These are phyloP conservation scores for Candida broadrunensis DNA, from an alignment of 805 yeast genomes.

Conservation along the genomic window DNA sequence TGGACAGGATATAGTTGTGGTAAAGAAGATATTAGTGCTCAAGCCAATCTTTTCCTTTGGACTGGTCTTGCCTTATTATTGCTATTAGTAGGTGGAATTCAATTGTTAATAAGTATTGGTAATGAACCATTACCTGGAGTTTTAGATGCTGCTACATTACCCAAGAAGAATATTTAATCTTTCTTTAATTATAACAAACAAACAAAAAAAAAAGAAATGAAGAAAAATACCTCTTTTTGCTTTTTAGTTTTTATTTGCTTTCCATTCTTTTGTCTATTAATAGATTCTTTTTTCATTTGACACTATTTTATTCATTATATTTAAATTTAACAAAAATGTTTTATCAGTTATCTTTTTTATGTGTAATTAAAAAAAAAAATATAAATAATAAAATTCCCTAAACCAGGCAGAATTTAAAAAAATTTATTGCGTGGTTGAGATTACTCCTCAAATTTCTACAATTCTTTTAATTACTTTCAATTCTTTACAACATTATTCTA, in stretches of 20 bases:
- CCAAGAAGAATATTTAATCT: slow-evolving; percentile 26
- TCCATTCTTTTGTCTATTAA: neutral
- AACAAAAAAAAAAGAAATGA: neutral
- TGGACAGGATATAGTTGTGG: slow-evolving; percentile 63
- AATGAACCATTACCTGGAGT: slow-evolving; percentile 67
- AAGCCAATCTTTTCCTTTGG: slow-evolving; percentile 71
- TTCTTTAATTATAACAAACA: too few relatives aligned
- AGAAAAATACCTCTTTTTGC: neutral
- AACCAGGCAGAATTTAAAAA: too few relatives aligned
- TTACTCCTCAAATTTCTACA: too few relatives aligned
- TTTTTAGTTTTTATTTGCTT: neutral
- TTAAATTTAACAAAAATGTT: too few relatives aligned
- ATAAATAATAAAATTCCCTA: too few relatives aligned
- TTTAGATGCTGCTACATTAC: slow-evolving; percentile 54
- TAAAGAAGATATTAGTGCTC: slow-evolving; percentile 64
- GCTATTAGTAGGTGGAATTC: slow-evolving; percentile 49
- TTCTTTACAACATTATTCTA: too few relatives aligned
- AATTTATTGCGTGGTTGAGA: too few relatives aligned
- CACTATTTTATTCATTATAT: too few relatives aligned
- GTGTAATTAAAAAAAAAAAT: too few relatives aligned
- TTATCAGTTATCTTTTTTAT: too few relatives aligned
- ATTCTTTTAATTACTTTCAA: too few relatives aligned
- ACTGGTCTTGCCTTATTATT: slow-evolving; percentile 47
- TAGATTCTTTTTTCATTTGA: too few relatives aligned
- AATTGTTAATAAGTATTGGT: slow-evolving; percentile 53